Base-by-base conservation (phyloP, 2,329 filamentous ascomycete species). In the Pezicula rhizophila region DNA sequence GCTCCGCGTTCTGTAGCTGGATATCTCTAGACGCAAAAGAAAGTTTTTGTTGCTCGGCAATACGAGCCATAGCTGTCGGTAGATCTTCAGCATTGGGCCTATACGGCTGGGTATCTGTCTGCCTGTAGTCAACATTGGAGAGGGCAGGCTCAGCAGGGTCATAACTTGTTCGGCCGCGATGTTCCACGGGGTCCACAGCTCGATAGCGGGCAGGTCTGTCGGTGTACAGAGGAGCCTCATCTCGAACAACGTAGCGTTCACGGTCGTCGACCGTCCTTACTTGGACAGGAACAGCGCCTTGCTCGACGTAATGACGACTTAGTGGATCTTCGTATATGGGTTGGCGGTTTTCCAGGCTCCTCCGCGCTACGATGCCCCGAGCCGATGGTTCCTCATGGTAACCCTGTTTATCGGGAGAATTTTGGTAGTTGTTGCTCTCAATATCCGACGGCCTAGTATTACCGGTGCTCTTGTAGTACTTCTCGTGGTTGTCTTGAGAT, bases 401-500 rank as follows among this genome's bases (percentile, higher is more conserved):
- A 28, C 48, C 49, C n/a, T 58, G 56, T 35, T 57, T 52, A 18
- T 53, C 53, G 42, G 56, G 56, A 47, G 58, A 59, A 51, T 62
- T 61, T 46, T 59, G 51, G 6, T 51, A 52, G 50, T 42, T 56
- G 28, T 54, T 56, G 28, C 54, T 57, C 5, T 28, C 43, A 20
- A 45, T 14, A 12, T 53, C 51, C 10, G 48, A 48, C 25, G 53
- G 46, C 35, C 43, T 48, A 2, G 42, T 43, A 26, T 46, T 52
- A 25, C 52, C 50, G 26, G 38, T 26, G 7, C 38, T 49, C 18
- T 51, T 44, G 35, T 64, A 64, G 42, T 63, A 65, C 41, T 58
- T 62, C 5, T 59, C 54, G 48, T 64, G 61, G 34, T 60, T 63
- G 31, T 64, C 61, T 48, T 57, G 53, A 15, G 60, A 63, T 8